Base-by-base conservation (phyloP, 805 yeast genomes). In the Candida verbasci region DNA sequence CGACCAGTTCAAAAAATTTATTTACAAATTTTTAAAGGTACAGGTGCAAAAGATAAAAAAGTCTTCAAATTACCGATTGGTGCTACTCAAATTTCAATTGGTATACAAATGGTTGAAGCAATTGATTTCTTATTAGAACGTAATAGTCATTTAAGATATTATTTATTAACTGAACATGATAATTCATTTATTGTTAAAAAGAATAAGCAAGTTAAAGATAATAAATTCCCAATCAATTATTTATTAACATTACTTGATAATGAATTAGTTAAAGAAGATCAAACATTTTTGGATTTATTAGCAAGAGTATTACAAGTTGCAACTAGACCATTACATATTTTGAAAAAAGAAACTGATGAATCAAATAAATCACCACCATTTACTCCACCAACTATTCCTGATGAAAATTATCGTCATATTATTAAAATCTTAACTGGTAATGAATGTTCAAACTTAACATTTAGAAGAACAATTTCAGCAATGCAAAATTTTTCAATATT, bases 371-470 rank as follows among this genome's bases (percentile, higher is more conserved):
- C 17, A n/a, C 50, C 58, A 14, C 29, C 42, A 4, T 38, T 52
- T 9, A 54, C 60, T 25, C 62, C 82, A 2, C 94, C 95, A 2
- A 57, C 60, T 28, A 76, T 89, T 45, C 81, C 86, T 1, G 78
- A 74, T 27, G 58, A 66, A 15, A 81, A 80, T 44, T 65, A 86
- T 49, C 72, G 76, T 32, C 72, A 71, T 42, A 66, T 87, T 22
- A 81, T 85, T 11, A 70, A 78, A 16, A 78, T 86, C 22, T 66
- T 89, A 36, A 76, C 82, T 4, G 76, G 91, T 1, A 86, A 85
- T 50, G 95, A 89, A 38, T 87, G 96, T 52, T 79, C 89, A 24
- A 81, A 86, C 44, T 74, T 82, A 29, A 86, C 94, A 0, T 87
- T 89, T 62, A 87, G 87, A 49, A 85, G 88, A 53, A 80, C 89